Conservation (phyloP, 768 basidiomycete species). For the Leccinum disarticulatum region DNA sequence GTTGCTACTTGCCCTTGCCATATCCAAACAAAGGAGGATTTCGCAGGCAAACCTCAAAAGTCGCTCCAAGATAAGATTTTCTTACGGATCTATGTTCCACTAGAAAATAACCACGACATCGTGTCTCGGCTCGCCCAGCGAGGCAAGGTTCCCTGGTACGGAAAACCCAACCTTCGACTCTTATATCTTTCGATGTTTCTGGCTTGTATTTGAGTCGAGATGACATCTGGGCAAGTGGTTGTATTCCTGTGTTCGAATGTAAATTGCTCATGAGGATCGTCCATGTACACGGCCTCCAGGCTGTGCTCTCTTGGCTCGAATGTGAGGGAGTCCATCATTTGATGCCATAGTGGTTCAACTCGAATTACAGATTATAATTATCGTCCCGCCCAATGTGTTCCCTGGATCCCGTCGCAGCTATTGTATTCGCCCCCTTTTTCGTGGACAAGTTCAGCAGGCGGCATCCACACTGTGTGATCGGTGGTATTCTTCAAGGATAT, state of each 20-base stretch:
- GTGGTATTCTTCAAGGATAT: neutral
- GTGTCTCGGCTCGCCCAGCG: neutral
- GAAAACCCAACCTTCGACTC: conserved; percentile 43
- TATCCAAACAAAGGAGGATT: neutral
- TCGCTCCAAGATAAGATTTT: neutral
- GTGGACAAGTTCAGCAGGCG: neutral
- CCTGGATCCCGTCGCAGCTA: neutral
- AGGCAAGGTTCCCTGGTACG: conserved; percentile 44
- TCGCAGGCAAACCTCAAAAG: too few species aligned
- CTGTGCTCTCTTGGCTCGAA: neutral
- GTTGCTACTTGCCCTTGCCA: neutral
- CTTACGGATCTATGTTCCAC: neutral
- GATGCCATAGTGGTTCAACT: neutral
- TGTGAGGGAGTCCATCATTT: neutral
- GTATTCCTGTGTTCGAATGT: neutral
- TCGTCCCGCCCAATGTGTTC: neutral
- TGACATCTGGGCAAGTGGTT: neutral
- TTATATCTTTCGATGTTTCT: neutral
- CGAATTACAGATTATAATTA: neutral
- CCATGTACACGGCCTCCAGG: neutral
- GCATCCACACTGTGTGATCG: neutral
- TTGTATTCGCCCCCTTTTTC: neutral
- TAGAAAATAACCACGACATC: neutral
- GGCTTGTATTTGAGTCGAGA: neutral
- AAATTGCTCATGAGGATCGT: conserved; percentile 20